Percentiles rank a stretch among this genome's conserved stretches.
Evolutionary conservation across 192 early-diverging fungal species (phyloP).

Genomic region (Umbelopsis ramanniana): DNA sequence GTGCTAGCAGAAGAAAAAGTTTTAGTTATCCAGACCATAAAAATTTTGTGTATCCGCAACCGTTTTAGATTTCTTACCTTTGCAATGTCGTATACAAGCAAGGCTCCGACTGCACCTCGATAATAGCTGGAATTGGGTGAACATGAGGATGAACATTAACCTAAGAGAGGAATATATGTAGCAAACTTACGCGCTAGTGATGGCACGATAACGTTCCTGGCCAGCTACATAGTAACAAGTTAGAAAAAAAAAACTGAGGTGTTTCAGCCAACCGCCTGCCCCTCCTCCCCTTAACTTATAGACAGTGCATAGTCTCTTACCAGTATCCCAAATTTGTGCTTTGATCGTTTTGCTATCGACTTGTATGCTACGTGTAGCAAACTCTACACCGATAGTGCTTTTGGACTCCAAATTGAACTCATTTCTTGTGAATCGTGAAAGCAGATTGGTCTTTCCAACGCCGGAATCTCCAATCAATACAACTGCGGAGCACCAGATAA

Average conservation of each 20-base stretch:
- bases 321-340: slow-evolving; percentile 99
- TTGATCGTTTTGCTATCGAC: slow-evolving; percentile 96
- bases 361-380: slow-evolving; percentile 91
- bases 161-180: background rate
- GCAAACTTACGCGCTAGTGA: slow-evolving; percentile 66
- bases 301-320: slow-evolving; percentile 39
- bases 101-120: slow-evolving; percentile 96
- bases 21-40: background rate
- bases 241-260: background rate
- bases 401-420: slow-evolving; percentile 97
- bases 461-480: slow-evolving; percentile 94
- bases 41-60: background rate
- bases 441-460: slow-evolving; percentile 96
- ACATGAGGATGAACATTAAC: background rate
- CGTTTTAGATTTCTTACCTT: slow-evolving; percentile 44
- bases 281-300: slow-evolving; percentile 27
- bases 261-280: slow-evolving; percentile 20
- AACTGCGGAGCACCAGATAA: slow-evolving; percentile 47
- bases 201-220: slow-evolving; percentile 84
- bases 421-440: slow-evolving; percentile 93
- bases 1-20: slow-evolving; percentile 47
- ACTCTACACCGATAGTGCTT: slow-evolving; percentile 97
- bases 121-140: slow-evolving; percentile 70
- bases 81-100: slow-evolving; percentile 98
- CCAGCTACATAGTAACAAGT: slow-evolving; percentile 46